phyloP scores from a whole-genome alignment of 441 rosid genomes.

The Syzygium syzygioides region DNA sequence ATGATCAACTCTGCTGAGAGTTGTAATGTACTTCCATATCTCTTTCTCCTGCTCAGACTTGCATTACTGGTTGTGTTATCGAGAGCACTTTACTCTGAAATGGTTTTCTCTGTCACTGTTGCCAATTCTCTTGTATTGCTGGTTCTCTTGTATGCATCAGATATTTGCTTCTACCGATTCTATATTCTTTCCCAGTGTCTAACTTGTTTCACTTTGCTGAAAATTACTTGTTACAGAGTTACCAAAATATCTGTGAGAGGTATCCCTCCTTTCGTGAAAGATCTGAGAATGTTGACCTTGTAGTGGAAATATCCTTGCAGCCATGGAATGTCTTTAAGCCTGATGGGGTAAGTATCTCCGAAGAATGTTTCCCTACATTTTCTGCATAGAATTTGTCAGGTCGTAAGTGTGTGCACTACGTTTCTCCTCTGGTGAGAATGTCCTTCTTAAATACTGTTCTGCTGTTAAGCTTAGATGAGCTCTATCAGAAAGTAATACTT shows the following conservation, averaged over 20 bases:
- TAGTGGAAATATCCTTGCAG: slow-evolving; percentile 46
- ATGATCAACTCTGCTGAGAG: background rate
- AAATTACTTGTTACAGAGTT: slow-evolving; percentile 46
- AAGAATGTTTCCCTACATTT: background rate
- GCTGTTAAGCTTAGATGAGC: background rate
- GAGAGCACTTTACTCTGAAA: background rate
- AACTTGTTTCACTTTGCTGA: background rate
- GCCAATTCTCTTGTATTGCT: background rate
- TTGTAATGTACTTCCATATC: background rate
- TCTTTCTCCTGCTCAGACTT: background rate
- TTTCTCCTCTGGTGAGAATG: background rate
- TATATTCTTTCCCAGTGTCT: background rate
- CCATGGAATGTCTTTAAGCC: slow-evolving; percentile 97
- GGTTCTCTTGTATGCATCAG: background rate
- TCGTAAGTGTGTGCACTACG: background rate
- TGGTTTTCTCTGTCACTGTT: background rate
- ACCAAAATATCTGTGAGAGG: slow-evolving; percentile 77
- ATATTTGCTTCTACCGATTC: background rate
- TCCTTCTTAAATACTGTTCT: background rate
- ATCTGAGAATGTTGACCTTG: slow-evolving; percentile 84
- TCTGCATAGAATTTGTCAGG: background rate
- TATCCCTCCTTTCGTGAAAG: slow-evolving; percentile 88
- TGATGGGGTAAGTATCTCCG: slow-evolving; percentile 61
- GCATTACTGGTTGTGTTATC: background rate
- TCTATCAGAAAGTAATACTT: background rate